Conservation (phyloP, 2,329 filamentous ascomycete species). For the Pseudogymnoascus sp. region DNA sequence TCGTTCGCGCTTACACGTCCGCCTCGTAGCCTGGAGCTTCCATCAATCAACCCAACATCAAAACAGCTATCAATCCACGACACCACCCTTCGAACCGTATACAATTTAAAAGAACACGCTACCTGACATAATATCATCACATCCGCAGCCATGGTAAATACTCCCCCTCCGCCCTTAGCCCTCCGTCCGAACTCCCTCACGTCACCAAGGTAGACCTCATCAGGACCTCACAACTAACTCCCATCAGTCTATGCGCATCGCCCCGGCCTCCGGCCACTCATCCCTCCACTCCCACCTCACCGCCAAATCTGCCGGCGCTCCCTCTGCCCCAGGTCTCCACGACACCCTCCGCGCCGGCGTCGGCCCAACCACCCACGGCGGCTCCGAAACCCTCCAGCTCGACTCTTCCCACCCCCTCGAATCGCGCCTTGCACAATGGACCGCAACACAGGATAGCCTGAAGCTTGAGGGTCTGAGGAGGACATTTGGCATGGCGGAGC, state of each 20-base stretch:
- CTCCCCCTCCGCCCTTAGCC: background rate
- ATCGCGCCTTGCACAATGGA: conserved; percentile 81
- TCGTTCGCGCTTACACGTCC: conserved; percentile 13
- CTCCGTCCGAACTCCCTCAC: background rate
- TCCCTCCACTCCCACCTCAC: conserved; percentile 56
- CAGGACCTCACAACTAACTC: conserved; percentile 13
- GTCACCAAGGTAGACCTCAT: background rate
- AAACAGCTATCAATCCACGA: conserved; percentile 11
- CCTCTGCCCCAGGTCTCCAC: conserved; percentile 87
- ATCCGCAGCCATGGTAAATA: conserved; percentile 44
- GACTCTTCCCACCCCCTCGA: conserved; percentile 82
- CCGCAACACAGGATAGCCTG: conserved; percentile 75
- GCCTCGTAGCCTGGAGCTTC: conserved; percentile 16
- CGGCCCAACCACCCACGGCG: conserved; percentile 46
- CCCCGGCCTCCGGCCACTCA: conserved; percentile 62
- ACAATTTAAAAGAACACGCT: background rate
- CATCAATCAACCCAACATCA: conserved; percentile 7
- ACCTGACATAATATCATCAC: conserved; percentile 6
- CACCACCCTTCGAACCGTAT: background rate
- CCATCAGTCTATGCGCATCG: conserved; percentile 76
- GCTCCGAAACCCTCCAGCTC: conserved; percentile 37
- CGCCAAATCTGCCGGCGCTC: conserved; percentile 59
- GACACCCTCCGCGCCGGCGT: conserved; percentile 86
- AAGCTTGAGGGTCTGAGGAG: conserved; percentile 85
- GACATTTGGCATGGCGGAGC: conserved; percentile 87